Evolutionary conservation across 495 filamentous ascomycete genomes (phyloP).

Genomic region (Lophium mytilinum): DNA sequence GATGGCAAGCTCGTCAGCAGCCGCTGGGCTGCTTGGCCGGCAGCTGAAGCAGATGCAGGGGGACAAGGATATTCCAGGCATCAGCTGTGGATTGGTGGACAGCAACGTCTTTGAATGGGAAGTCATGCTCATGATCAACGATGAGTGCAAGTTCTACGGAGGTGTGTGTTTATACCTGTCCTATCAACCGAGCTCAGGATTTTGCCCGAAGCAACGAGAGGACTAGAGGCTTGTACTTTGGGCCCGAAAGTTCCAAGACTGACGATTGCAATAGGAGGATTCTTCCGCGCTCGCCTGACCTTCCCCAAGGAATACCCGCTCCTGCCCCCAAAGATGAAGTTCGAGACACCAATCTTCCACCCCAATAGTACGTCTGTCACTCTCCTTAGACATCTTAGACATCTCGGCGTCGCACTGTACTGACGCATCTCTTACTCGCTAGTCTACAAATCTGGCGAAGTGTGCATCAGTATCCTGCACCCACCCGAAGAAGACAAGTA

Average conservation of each 20-base stretch:
- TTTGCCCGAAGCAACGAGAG: background rate
- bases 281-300: conserved; percentile 72
- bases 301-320: conserved; percentile 83
- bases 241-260: background rate
- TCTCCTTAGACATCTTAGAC: background rate
- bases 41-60: conserved; percentile 93
- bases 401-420: too few relatives aligned
- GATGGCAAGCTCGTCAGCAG: conserved; percentile 30
- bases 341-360: conserved; percentile 84
- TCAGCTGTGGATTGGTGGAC: conserved; percentile 81
- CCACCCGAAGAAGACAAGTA: conserved; percentile 93
- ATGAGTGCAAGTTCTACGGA: conserved; percentile 93
- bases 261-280: conserved; percentile 53
- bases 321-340: conserved; percentile 84
- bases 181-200: background rate
- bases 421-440: too few relatives aligned
- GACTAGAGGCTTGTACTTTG: background rate
- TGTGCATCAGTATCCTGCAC: conserved; percentile 97
- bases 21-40: conserved; percentile 68
- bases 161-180: conserved; percentile 44
- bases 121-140: conserved; percentile 96
- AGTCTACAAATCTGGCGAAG: conserved; percentile 78
- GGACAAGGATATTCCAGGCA: conserved; percentile 84
- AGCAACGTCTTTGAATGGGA: conserved; percentile 98
- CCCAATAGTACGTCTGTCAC: conserved; percentile 61